A percentile compares a stretch with the other conserved stretches of the same genome.
phyloP scores from a whole-genome alignment of 2,329 filamentous ascomycete genomes.

The Colletotrichum filicis region DNA sequence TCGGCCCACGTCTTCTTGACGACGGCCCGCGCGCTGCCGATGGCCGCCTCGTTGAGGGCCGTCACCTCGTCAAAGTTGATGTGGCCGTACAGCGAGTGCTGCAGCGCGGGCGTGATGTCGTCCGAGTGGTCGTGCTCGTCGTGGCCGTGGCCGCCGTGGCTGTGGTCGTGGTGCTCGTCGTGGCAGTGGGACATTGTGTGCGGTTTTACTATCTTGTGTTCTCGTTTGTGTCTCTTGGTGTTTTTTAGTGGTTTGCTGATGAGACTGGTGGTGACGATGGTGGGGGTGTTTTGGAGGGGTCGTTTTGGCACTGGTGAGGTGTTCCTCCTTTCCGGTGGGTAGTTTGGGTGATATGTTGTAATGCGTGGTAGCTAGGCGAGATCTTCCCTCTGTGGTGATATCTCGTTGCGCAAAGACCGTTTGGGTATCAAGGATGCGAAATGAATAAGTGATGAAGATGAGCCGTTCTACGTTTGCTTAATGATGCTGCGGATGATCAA shows the following conservation, averaged over 20 bases:
- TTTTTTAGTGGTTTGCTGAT: no score
- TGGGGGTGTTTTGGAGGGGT: neutral
- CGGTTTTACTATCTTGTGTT: neutral
- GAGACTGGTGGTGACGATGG: neutral
- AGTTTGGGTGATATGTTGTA: neutral
- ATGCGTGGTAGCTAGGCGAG: no score
- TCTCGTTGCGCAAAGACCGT: neutral
- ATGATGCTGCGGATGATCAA: neutral
- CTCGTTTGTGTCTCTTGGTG: no score
- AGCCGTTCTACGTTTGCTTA: neutral
- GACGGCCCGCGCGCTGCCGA: conserved; percentile 77
- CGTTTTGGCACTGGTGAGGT: neutral
- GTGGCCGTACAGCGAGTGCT: conserved; percentile 90
- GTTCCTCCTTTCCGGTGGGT: neutral
- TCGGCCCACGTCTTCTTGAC: conserved; percentile 94
- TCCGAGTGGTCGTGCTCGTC: conserved; percentile 87
- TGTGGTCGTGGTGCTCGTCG: conserved; percentile 62
- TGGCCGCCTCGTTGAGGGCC: conserved; percentile 83
- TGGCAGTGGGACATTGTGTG: conserved; percentile 59
- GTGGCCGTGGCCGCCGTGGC: conserved; percentile 62
- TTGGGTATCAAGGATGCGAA: neutral
- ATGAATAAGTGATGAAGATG: neutral
- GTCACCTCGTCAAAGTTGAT: conserved; percentile 88
- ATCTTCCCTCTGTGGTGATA: no score
- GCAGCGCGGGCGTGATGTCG: conserved; percentile 90